Percentiles rank a stretch among this genome's conserved stretches.
Conservation (phyloP, 2,329 filamentous ascomycete species). For the Hypoxylon sp. region DNA sequence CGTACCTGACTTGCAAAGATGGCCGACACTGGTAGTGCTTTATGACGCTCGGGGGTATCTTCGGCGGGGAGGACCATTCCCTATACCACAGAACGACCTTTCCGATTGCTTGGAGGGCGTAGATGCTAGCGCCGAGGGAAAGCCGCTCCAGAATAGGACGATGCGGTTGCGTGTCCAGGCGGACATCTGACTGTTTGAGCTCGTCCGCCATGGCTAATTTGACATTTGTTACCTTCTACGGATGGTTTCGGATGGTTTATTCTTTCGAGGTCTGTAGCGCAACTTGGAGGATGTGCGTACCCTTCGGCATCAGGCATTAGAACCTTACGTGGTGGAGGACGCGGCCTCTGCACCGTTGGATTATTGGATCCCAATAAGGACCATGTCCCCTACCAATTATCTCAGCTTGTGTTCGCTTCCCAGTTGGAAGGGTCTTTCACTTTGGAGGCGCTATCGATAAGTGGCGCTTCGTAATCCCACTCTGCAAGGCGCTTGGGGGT, state of each 20-base stretch:
- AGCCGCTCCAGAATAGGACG: constrained; percentile 35
- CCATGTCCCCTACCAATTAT: neutral
- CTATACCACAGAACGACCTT: constrained; percentile 44
- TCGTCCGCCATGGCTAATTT: constrained; percentile 13
- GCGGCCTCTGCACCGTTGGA: constrained; percentile 12
- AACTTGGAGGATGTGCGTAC: neutral
- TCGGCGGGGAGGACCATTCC: constrained; percentile 49
- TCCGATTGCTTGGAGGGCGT: constrained; percentile 47
- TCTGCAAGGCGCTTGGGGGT: too few relatives aligned
- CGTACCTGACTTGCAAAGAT: constrained; percentile 54
- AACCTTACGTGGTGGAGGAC: constrained; percentile 26
- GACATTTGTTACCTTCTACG: neutral
- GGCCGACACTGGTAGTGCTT: constrained; percentile 57
- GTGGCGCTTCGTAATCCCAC: neutral
- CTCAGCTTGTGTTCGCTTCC: neutral
- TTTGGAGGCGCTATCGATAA: constrained; percentile 13
- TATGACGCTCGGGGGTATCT: constrained; percentile 51
- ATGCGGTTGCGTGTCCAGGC: constrained; percentile 18
- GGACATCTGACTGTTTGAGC: constrained; percentile 16
- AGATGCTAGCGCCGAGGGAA: constrained; percentile 39
- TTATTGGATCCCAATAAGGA: neutral
- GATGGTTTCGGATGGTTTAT: neutral
- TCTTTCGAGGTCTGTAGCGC: constrained; percentile 1
- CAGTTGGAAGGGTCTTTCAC: neutral
- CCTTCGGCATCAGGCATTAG: neutral